A percentile compares a stretch with the other conserved stretches of the same genome.
Conservation (phyloP, 257 asterid genomes). For the Primulina tabacum region DNA sequence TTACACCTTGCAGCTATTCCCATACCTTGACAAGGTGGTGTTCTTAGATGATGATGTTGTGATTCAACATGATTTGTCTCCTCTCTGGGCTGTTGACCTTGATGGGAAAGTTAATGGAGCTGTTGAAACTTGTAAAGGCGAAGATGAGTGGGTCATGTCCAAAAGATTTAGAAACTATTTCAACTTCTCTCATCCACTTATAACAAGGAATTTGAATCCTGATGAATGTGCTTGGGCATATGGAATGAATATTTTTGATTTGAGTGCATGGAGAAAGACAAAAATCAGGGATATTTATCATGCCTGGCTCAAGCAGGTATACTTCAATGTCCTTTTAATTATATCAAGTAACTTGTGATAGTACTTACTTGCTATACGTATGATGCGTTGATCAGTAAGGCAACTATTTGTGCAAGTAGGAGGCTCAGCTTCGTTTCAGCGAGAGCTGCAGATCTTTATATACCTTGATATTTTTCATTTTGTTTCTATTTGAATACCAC, state of each 20-base stretch:
- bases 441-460: too few relatives aligned
- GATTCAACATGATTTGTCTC: conserved; percentile 77
- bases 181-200: conserved; percentile 91
- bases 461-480: too few relatives aligned
- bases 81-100: conserved; percentile 78
- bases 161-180: conserved; percentile 78
- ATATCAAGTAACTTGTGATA: too few relatives aligned
- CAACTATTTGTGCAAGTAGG: background rate
- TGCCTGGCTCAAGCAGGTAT: conserved; percentile 83
- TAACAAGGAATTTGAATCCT: conserved; percentile 72
- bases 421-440: too few relatives aligned
- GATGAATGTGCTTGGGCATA: conserved; percentile 98
- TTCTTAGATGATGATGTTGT: conserved; percentile 92
- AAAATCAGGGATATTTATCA: conserved; percentile 79
- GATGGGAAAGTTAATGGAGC: conserved; percentile 92
- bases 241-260: conserved; percentile 93
- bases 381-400: too few relatives aligned
- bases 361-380: too few relatives aligned
- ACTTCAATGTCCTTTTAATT: too few relatives aligned
- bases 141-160: conserved; percentile 94
- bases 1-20: conserved; percentile 69
- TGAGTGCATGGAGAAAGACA: conserved; percentile 77
- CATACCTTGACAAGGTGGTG: conserved; percentile 81
- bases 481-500: too few relatives aligned
- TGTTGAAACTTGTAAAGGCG: conserved; percentile 94